These are phyloP conservation scores for Nicotiana rustica DNA, from an alignment of 305 asterid species.

Conservation along the genomic window DNA sequence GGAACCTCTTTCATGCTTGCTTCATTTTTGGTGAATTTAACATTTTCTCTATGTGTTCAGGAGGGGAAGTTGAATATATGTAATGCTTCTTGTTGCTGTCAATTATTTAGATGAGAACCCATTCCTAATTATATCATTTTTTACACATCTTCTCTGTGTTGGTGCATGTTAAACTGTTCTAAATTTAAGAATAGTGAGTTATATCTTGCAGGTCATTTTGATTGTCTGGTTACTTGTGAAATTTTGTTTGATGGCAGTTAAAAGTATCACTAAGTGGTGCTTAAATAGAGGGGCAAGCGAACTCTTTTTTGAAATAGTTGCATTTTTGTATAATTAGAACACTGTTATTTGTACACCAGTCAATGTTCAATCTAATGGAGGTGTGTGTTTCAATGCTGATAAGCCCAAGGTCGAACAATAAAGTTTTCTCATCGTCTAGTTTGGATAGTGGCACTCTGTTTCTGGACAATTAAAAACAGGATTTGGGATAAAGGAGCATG, in stretches of 20 bases:
- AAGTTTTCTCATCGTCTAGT: background rate
- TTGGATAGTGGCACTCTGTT: slow-evolving; percentile 16
- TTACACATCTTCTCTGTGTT: background rate
- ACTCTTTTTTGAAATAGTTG: background rate
- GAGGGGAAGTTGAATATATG: background rate
- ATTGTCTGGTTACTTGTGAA: background rate
- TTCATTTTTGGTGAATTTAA: slow-evolving; percentile 13
- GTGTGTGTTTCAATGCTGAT: background rate
- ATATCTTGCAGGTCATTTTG: background rate
- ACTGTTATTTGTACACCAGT: background rate
- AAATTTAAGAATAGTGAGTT: background rate
- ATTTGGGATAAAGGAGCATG: slow-evolving; percentile 12
- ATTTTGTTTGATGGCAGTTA: background rate
- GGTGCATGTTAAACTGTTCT: background rate
- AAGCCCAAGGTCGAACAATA: slow-evolving; percentile 4
- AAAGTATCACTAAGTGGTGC: background rate
- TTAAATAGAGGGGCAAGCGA: background rate
- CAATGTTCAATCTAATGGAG: slow-evolving; percentile 1
- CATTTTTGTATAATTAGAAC: slow-evolving; percentile 13
- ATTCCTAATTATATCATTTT: background rate
- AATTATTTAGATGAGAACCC: slow-evolving; percentile 25
- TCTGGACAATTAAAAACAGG: background rate
- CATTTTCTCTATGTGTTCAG: background rate
- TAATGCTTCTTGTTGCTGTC: background rate
- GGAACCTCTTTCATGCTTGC: background rate